Base-by-base conservation (phyloP, 2,329 filamentous ascomycete species). In the Tolypocladium endophyticum region DNA sequence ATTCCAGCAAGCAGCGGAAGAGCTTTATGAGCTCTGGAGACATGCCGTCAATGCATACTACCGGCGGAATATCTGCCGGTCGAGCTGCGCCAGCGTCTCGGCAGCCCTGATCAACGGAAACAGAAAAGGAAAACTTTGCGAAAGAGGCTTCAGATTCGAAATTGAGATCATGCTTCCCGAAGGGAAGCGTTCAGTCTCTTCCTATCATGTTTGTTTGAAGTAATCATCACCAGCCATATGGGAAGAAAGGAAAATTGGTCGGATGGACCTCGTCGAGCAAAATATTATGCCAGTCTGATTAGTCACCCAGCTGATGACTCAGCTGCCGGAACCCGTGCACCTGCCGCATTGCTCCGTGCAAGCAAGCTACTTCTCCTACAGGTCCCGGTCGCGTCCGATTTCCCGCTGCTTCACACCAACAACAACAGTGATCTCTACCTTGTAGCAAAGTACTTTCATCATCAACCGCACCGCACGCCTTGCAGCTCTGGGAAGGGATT, bases 181-280 rank as follows among this genome's bases (percentile, higher is more conserved):
- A 4, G 68, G 74, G 73, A 73, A 79, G 77, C 79, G 76, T 81
- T 86, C 82, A 85, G 77, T 81, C 83, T 86, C 83, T 86, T 86
- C 83, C 83, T 86, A 86, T 86, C 80, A 83, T 83, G 69, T 75
- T 76, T 75, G 77, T 76, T 72, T 69, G 72, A 71, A 55, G 62
- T 74, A 80, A 83, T 86, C 83, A 86, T 86, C 83, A 86, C 71
- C 60, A 84, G 82, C 82, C 77, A 71, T 72, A 67, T 70, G 64
- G 69, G 68, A 65, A 67, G 64, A 65, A 65, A 66, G 65, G 62
- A 35, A 35, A 35, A 35, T 5, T 53, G 30, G 30, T 35, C 30
- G 8, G 28, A 4, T 9, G 30, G 30, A 18, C 30, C 30, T 30
- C 18, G 7, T 35, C 18, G 50, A 35, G 50, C 18, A 53, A 53